Conservation (phyloP, 23 red algal genomes). For the Chondrus crispus region DNA sequence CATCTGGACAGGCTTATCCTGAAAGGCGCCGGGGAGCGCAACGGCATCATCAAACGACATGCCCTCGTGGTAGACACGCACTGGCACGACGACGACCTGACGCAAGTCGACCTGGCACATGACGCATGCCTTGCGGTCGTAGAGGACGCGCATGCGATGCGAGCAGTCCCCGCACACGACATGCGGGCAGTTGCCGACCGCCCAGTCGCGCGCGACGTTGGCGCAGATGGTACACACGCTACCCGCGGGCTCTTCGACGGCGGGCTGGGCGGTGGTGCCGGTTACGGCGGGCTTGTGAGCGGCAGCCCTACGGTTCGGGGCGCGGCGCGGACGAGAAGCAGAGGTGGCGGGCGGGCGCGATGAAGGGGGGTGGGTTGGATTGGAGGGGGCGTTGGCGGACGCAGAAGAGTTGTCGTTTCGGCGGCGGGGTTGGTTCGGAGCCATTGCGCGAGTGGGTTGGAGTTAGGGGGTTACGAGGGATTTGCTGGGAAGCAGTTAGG, state of each 20-base stretch:
- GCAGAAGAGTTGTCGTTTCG: too few species aligned
- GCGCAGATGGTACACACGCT: conserved; percentile 76
- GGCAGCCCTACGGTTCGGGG: background rate
- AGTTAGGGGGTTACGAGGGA: too few species aligned
- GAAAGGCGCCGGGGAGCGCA: conserved; percentile 22
- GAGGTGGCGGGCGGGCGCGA: too few species aligned
- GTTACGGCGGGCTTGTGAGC: background rate
- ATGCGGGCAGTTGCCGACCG: conserved; percentile 78
- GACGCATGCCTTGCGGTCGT: conserved; percentile 64
- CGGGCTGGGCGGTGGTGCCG: background rate
- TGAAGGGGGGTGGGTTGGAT: too few species aligned
- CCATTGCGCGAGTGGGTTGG: too few species aligned
- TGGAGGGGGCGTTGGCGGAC: too few species aligned
- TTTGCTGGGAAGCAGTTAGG: too few species aligned
- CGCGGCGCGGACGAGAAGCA: too few species aligned
- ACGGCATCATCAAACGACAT: conserved; percentile 7
- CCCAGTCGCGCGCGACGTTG: conserved; percentile 42
- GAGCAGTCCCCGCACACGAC: conserved; percentile 76
- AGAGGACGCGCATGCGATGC: conserved; percentile 84
- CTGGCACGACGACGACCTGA: conserved; percentile 58
- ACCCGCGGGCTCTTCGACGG: conserved; percentile 17
- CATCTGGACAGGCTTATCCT: conserved; percentile 42
- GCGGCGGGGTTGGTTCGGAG: too few species aligned
- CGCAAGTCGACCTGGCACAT: conserved; percentile 67
- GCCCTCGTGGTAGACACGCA: background rate